These are phyloP conservation scores for Mucor circinelloides DNA, from an alignment of 371 early-diverging fungal genomes.

Conservation along the genomic window DNA sequence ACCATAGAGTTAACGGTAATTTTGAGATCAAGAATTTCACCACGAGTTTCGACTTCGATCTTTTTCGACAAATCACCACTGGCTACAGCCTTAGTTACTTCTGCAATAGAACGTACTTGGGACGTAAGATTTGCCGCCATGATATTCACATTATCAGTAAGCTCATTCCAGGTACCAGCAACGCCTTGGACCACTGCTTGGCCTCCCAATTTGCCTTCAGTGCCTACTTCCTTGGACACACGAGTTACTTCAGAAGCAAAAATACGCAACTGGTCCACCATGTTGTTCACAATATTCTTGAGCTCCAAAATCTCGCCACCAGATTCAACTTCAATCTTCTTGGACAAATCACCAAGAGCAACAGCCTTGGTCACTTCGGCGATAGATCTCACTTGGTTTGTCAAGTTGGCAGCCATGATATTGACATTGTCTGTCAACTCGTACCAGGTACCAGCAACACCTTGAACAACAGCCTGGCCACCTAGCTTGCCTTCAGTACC, in stretches of 20 bases:
- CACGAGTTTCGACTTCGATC: slow-evolving; percentile 41
- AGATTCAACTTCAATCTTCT: slow-evolving; percentile 65
- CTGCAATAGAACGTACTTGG: slow-evolving; percentile 57
- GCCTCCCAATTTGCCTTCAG: no score
- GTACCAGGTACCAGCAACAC: no score
- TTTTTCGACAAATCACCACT: slow-evolving; percentile 29
- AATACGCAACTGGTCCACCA: slow-evolving; percentile 48
- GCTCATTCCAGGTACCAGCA: no score
- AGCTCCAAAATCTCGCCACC: slow-evolving; percentile 64
- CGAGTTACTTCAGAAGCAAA: no score
- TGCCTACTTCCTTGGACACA: no score
- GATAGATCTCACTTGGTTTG: slow-evolving; percentile 56
- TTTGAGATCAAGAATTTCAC: slow-evolving; percentile 42
- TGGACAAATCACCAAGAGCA: slow-evolving; percentile 59
- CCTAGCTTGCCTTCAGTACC: no score
- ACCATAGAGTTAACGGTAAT: slow-evolving; percentile 39
- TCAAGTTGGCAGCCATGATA: slow-evolving; percentile 47
- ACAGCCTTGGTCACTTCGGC: slow-evolving; percentile 59
- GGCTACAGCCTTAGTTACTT: slow-evolving; percentile 59
- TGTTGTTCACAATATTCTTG: slow-evolving; percentile 69
- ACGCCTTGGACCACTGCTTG: no score
- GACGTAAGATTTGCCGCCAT: slow-evolving; percentile 51
- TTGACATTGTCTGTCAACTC: slow-evolving; percentile 56
- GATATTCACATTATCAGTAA: slow-evolving; percentile 43
- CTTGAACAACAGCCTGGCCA: no score